Evolutionary conservation across 2,329 filamentous ascomycete genomes (phyloP).

Genomic region (Aureobasidium zeae): DNA sequence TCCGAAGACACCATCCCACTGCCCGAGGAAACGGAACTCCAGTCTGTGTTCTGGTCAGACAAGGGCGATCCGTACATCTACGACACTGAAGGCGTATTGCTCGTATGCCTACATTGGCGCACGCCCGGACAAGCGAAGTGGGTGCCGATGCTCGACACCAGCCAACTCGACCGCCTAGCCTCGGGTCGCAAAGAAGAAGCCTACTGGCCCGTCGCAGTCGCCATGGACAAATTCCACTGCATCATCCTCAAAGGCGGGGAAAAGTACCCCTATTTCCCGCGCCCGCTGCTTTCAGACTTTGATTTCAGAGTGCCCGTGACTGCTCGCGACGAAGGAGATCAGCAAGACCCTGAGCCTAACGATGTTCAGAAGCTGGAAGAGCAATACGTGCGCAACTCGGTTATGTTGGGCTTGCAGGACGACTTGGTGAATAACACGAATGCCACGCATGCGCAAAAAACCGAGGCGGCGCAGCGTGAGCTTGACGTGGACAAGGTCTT

Average conservation of each 20-base stretch:
- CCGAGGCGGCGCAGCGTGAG: slow-evolving; percentile 60
- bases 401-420: slow-evolving; percentile 63
- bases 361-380: slow-evolving; percentile 25
- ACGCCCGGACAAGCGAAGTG: slow-evolving; percentile 75
- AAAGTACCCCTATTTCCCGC: slow-evolving; percentile 84
- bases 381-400: slow-evolving; percentile 62
- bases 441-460: slow-evolving; percentile 54
- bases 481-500: slow-evolving; percentile 84
- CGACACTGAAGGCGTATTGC: slow-evolving; percentile 79
- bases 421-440: slow-evolving; percentile 64
- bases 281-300: slow-evolving; percentile 84
- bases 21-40: slow-evolving; percentile 61
- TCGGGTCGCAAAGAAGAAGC: slow-evolving; percentile 77
- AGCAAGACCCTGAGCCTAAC: slow-evolving; percentile 28
- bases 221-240: slow-evolving; percentile 88
- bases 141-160: slow-evolving; percentile 89
- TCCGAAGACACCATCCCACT: slow-evolving; percentile 87
- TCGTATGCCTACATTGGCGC: slow-evolving; percentile 87
- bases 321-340: slow-evolving; percentile 33
- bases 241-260: slow-evolving; percentile 97
- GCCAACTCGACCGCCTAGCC: slow-evolving; percentile 67
- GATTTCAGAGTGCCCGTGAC: slow-evolving; percentile 76
- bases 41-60: slow-evolving; percentile 85
- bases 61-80: slow-evolving; percentile 95
- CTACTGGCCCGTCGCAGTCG: slow-evolving; percentile 94